Evolutionary conservation across 331 rosid species (phyloP).

Genomic region (Phaseolus coccineus): DNA sequence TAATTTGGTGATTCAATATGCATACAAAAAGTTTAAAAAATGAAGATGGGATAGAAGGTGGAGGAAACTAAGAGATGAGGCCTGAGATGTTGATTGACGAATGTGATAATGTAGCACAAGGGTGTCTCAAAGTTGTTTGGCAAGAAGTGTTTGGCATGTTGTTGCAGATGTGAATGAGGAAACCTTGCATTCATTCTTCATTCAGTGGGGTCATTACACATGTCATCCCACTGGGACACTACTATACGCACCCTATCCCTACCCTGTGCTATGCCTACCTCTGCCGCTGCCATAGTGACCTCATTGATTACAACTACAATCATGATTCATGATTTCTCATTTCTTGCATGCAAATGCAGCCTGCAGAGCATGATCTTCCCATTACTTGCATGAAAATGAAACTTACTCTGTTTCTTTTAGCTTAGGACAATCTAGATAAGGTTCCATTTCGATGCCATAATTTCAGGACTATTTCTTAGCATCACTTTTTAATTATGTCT

Average conservation of each 20-base stretch:
- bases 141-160: conserved; percentile 57
- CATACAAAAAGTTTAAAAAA: background rate
- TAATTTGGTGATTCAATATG: background rate
- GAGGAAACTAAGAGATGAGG: background rate
- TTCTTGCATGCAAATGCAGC: conserved; percentile 45
- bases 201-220: conserved; percentile 51
- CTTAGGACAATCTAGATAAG: conserved; percentile 23
- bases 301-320: conserved; percentile 45
- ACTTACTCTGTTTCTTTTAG: conserved; percentile 1
- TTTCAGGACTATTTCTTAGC: background rate
- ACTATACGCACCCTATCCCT: background rate
- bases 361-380: conserved; percentile 37
- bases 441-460: background rate
- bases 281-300: conserved; percentile 6
- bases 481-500: no score
- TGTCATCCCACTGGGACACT: conserved; percentile 19
- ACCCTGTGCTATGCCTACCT: conserved; percentile 8
- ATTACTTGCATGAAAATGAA: conserved; percentile 41
- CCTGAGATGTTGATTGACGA: background rate
- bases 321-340: conserved; percentile 43
- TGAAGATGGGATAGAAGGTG: background rate
- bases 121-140: conserved; percentile 57
- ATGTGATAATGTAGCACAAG: conserved; percentile 5
- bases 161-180: conserved; percentile 4
- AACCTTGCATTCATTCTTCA: conserved; percentile 19